These are phyloP conservation scores for Pichia nakasei DNA, from an alignment of 805 yeast genomes.

Conservation along the genomic window DNA sequence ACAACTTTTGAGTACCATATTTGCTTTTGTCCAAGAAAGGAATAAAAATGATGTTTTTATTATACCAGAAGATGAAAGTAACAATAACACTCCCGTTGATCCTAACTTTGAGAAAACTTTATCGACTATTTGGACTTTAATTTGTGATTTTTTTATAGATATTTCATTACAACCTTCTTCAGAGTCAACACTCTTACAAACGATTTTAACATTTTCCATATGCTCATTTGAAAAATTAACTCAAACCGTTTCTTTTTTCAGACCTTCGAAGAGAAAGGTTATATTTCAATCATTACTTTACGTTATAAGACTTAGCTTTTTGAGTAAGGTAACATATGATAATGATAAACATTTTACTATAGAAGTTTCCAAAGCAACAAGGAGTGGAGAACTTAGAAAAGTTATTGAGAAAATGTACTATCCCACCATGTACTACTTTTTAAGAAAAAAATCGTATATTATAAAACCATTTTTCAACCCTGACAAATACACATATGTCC, in stretches of 20 bases:
- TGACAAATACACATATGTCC: slow-evolving; percentile 3
- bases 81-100: neutral
- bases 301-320: slow-evolving; percentile 4
- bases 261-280: slow-evolving; percentile 1
- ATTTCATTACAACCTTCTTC: neutral
- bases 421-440: slow-evolving; percentile 5
- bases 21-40: neutral
- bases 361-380: slow-evolving; percentile 1
- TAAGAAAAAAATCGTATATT: neutral
- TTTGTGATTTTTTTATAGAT: neutral
- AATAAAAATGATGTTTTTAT: neutral
- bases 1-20: neutral
- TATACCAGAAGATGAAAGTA: neutral
- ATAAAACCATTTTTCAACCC: slow-evolving; percentile 8
- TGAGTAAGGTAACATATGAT: neutral
- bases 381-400: slow-evolving; percentile 1
- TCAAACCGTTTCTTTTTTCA: slow-evolving; percentile 1
- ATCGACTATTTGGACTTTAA: neutral
- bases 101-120: neutral
- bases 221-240: neutral
- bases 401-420: slow-evolving; percentile 6
- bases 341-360: slow-evolving; percentile 1
- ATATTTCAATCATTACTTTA: slow-evolving; percentile 4
- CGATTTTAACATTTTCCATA: slow-evolving; percentile 3
- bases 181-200: slow-evolving; percentile 1